A percentile compares a stretch with the other conserved stretches of the same genome.
Evolutionary conservation across 129 eudicot genomes (phyloP).

Genomic region (Pulicaria dysenterica): DNA sequence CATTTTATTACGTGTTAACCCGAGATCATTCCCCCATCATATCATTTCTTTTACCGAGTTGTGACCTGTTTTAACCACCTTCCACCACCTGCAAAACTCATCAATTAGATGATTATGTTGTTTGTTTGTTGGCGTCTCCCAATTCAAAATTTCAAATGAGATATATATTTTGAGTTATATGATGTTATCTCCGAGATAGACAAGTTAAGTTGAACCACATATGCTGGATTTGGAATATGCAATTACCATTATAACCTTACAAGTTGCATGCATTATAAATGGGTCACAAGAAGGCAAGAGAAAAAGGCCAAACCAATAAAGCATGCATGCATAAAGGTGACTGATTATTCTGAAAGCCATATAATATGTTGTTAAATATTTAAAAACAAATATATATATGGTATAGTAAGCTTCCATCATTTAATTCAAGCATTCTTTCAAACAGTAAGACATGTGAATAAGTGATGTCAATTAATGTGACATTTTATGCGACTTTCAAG

Average conservation of each 20-base stretch:
- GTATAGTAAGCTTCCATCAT: slow-evolving; percentile 13
- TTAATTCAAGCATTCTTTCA: slow-evolving; percentile 26
- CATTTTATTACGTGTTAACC: too few relatives aligned
- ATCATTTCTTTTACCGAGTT: too few relatives aligned
- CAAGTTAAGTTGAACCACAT: slow-evolving; percentile 17
- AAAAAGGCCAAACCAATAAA: slow-evolving; percentile 6
- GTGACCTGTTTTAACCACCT: too few relatives aligned
- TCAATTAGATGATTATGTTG: too few relatives aligned
- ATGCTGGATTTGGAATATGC: slow-evolving; percentile 18
- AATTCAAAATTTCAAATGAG: too few relatives aligned
- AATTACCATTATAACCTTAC: slow-evolving; percentile 25
- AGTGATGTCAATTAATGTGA: slow-evolving; percentile 33
- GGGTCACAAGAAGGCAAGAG: slow-evolving; percentile 33
- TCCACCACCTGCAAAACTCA: too few relatives aligned
- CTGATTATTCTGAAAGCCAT: slow-evolving; percentile 17
- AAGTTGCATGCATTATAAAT: slow-evolving; percentile 30
- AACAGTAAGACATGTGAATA: slow-evolving; percentile 31
- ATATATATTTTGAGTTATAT: background rate
- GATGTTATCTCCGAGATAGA: background rate
- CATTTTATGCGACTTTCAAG: slow-evolving; percentile 32
- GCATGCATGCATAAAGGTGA: slow-evolving; percentile 26
- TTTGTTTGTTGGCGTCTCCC: too few relatives aligned
- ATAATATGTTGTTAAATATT: slow-evolving; percentile 29
- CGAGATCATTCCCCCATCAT: too few relatives aligned
- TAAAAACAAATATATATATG: background rate